Percentiles rank a stretch among this genome's conserved stretches.
phyloP scores from a whole-genome alignment of 768 basidiomycete genomes.

The Tricholoma matsutake region DNA sequence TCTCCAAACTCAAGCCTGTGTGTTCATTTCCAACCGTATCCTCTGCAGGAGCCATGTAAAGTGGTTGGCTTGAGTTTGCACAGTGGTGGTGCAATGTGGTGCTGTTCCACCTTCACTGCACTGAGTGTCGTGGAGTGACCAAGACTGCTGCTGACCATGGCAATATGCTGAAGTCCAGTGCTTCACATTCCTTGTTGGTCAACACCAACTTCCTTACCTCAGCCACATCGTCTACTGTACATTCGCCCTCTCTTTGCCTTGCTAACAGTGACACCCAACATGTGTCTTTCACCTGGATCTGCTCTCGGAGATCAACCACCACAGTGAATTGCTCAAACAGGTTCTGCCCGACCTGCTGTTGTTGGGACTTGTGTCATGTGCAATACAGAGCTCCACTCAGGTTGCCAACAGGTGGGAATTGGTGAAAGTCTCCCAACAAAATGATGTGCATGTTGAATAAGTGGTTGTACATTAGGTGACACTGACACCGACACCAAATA shows the following conservation, averaged over 20 bases:
- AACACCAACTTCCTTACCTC: background rate
- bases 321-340: background rate
- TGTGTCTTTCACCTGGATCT: background rate
- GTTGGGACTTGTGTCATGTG: no score
- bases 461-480: no score
- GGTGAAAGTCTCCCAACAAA: no score
- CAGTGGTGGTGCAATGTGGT: no score
- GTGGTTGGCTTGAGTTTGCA: background rate
- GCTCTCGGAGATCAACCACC: background rate
- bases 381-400: no score
- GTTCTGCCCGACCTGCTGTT: background rate
- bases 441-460: no score
- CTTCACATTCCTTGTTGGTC: background rate
- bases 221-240: background rate
- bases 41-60: conserved; percentile 14
- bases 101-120: background rate
- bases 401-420: no score
- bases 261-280: background rate
- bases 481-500: no score
- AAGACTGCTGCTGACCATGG: background rate
- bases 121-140: background rate
- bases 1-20: background rate
- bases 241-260: background rate
- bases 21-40: conserved; percentile 19
- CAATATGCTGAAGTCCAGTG: background rate